Conservation (phyloP, 306 rosid species). For the Quillaja saponaria region DNA sequence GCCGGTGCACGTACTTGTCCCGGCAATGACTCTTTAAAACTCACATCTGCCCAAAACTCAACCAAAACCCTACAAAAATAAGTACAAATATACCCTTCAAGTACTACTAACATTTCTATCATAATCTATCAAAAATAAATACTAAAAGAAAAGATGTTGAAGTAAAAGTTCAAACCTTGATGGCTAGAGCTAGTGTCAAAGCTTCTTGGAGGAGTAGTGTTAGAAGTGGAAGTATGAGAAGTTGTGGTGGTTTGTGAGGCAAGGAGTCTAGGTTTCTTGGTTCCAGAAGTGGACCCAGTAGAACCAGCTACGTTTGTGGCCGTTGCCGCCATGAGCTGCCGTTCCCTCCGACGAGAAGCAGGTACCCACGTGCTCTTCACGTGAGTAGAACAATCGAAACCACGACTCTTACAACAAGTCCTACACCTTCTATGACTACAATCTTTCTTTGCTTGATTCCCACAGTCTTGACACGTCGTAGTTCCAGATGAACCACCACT, state of each 20-base stretch:
- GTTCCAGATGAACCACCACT: conserved; percentile 44
- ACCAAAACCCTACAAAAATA: conserved; percentile 28
- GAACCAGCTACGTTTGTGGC: conserved; percentile 44
- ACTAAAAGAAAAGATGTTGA: conserved; percentile 7
- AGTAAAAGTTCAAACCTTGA: conserved; percentile 53
- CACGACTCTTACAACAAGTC: conserved; percentile 92
- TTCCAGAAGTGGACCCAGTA: conserved; percentile 65
- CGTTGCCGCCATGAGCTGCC: conserved; percentile 46
- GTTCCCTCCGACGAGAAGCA: conserved; percentile 82
- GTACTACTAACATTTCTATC: not conserved
- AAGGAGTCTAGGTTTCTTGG: conserved; percentile 81
- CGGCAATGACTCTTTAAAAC: conserved; percentile 63
- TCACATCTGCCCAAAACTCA: conserved; percentile 51
- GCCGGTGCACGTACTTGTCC: conserved; percentile 84
- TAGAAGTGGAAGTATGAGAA: conserved; percentile 88
- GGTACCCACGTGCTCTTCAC: conserved; percentile 98
- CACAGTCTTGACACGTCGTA: conserved; percentile 82
- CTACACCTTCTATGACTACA: conserved; percentile 78
- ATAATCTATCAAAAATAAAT: not conserved
- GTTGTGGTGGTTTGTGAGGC: conserved; percentile 70
- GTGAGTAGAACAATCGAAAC: conserved; percentile 85
- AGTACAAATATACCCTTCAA: not conserved
- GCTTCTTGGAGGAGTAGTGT: conserved; percentile 94
- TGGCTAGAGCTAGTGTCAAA: conserved; percentile 89
- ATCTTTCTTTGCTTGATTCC: conserved; percentile 96